phyloP scores from a whole-genome alignment of 805 yeast genomes.

The Kazachstania viticola region DNA sequence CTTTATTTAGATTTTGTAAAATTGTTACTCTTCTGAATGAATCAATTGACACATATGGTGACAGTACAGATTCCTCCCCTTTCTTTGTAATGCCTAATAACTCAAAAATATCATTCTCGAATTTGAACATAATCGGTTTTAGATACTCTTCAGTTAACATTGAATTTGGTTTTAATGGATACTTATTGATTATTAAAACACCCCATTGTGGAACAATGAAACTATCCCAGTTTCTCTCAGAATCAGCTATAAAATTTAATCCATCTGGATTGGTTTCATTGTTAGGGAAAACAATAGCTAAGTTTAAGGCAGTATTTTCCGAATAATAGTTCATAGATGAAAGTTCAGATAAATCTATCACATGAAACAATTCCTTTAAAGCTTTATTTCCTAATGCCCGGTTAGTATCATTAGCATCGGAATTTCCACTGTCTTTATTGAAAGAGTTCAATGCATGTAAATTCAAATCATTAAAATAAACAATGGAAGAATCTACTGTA shows the following conservation, averaged over 20 bases:
- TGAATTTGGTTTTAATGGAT: constrained; percentile 18
- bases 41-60: constrained; percentile 55
- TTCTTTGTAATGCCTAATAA: constrained; percentile 57
- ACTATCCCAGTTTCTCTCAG: constrained; percentile 15
- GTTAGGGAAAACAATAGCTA: constrained; percentile 38
- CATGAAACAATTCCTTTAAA: constrained; percentile 66
- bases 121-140: constrained; percentile 48
- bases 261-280: constrained; percentile 24
- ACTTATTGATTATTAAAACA: constrained; percentile 38
- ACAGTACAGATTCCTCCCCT: constrained; percentile 23
- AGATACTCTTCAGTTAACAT: constrained; percentile 36
- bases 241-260: constrained; percentile 27
- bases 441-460: constrained; percentile 19
- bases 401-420: constrained; percentile 28
- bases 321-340: constrained; percentile 41
- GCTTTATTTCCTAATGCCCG: too few relatives aligned
- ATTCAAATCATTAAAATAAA: constrained; percentile 39
- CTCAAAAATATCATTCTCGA: constrained; percentile 63
- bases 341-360: constrained; percentile 71
- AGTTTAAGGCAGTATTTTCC: constrained; percentile 57
- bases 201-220: constrained; percentile 86
- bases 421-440: constrained; percentile 2
- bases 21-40: constrained; percentile 49
- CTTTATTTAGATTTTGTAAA: constrained; percentile 44
- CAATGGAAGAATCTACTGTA: constrained; percentile 68